A percentile compares a stretch with the other conserved stretches of the same genome.
Conservation (phyloP, 139 green algal species). For the Trebouxia sp. region DNA sequence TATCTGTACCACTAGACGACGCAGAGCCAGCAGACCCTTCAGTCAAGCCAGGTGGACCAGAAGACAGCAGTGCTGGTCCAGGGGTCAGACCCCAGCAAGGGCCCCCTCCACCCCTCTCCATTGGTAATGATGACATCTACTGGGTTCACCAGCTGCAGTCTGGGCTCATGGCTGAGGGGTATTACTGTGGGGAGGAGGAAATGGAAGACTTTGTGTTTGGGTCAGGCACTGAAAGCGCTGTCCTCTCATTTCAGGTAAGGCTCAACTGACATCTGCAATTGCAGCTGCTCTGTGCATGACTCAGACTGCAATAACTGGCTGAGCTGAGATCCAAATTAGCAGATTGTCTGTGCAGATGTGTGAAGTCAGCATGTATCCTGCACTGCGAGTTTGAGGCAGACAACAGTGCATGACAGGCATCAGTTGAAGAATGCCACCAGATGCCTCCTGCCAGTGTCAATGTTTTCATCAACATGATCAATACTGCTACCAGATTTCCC, state of each 20-base stretch:
- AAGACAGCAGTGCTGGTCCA: background rate
- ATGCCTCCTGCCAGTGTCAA: no score
- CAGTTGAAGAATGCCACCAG: no score
- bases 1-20: background rate
- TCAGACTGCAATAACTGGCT: no score
- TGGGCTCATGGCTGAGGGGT: constrained; percentile 58
- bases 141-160: constrained; percentile 69
- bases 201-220: constrained; percentile 66
- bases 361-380: no score
- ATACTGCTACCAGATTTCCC: background rate
- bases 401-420: no score
- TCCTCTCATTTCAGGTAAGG: constrained; percentile 52
- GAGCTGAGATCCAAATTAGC: no score
- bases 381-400: no score
- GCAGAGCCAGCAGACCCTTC: background rate
- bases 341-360: no score
- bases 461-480: background rate
- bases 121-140: constrained; percentile 73
- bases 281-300: no score
- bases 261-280: background rate
- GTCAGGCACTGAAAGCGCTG: constrained; percentile 37
- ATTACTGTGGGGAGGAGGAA: constrained; percentile 72
- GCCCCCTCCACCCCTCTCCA: constrained; percentile 55
- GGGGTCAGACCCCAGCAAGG: background rate
- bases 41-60: background rate